phyloP scores from a whole-genome alignment of 2,329 filamentous ascomycete genomes.

The Calonectria hongkongensis region DNA sequence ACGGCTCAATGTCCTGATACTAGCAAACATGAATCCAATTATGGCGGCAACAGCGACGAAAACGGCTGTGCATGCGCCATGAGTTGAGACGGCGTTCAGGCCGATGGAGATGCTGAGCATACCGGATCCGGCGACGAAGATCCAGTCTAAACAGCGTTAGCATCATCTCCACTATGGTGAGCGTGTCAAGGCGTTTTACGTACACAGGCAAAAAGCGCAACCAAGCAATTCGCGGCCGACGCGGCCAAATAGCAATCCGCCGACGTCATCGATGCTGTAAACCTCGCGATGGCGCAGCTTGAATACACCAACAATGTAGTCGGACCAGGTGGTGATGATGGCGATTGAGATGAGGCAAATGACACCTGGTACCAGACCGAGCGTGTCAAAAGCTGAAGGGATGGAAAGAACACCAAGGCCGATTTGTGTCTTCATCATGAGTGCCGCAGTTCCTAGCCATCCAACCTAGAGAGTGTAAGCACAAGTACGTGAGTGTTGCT shows the following conservation, averaged over 20 bases:
- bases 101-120: conserved; percentile 37
- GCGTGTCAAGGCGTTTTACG: not conserved
- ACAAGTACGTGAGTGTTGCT: not conserved
- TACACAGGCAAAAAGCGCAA: conserved; percentile 59
- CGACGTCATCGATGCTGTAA: conserved; percentile 72
- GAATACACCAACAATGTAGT: conserved; percentile 69
- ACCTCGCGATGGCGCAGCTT: conserved; percentile 69
- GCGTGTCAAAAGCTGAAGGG: conserved; percentile 64
- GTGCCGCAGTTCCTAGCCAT: conserved; percentile 63
- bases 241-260: conserved; percentile 67
- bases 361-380: conserved; percentile 68
- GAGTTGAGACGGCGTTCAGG: conserved; percentile 24
- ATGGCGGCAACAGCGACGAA: conserved; percentile 35
- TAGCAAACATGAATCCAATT: conserved; percentile 17
- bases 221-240: conserved; percentile 65
- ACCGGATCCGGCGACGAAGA: conserved; percentile 32
- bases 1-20: conserved; percentile 29
- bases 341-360: conserved; percentile 63
- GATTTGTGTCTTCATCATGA: conserved; percentile 68
- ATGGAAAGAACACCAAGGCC: conserved; percentile 69
- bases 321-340: conserved; percentile 67
- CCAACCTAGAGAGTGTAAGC: conserved; percentile 54
- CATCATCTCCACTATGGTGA: not conserved
- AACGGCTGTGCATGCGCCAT: conserved; percentile 29
- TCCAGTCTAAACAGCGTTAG: conserved; percentile 28